phyloP scores from a whole-genome alignment of 2,329 filamentous ascomycete species.

The Diplodia corticola region DNA sequence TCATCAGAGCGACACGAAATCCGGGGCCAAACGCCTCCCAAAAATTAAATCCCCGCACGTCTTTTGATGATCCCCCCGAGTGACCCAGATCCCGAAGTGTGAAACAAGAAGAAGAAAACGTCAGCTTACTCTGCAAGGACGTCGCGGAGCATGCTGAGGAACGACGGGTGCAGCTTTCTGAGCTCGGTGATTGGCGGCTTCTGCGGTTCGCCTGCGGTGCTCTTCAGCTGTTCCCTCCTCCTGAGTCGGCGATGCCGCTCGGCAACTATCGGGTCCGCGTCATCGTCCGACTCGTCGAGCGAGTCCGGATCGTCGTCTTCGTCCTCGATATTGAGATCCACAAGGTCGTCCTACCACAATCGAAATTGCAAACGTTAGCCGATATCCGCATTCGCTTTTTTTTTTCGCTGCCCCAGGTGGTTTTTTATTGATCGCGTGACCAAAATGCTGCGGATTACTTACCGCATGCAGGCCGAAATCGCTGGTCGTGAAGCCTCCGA shows the following conservation, averaged over 20 bases:
- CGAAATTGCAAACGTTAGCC: slow-evolving; percentile 3
- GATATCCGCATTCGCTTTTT: too few species aligned
- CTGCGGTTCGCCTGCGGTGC: slow-evolving; percentile 77
- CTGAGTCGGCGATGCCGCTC: slow-evolving; percentile 77
- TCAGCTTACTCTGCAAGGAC: slow-evolving; percentile 68
- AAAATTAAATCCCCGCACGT: not conserved
- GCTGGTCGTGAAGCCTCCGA: slow-evolving; percentile 63
- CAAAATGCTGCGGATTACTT: slow-evolving; percentile 29
- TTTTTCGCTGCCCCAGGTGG: too few species aligned
- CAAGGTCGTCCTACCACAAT: slow-evolving; percentile 62
- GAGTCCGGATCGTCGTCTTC: slow-evolving; percentile 53
- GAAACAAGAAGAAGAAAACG: not conserved
- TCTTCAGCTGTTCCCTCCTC: slow-evolving; percentile 75
- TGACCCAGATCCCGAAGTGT: not conserved
- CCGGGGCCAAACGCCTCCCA: not conserved
- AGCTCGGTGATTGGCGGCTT: slow-evolving; percentile 81
- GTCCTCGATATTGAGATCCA: slow-evolving; percentile 81
- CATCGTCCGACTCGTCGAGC: slow-evolving; percentile 70
- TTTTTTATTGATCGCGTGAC: not conserved
- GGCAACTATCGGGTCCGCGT: slow-evolving; percentile 81
- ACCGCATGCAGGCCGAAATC: slow-evolving; percentile 90
- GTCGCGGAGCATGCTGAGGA: slow-evolving; percentile 76
- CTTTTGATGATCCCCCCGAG: not conserved
- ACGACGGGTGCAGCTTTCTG: slow-evolving; percentile 75
- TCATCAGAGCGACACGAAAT: not conserved